Evolutionary conservation across 495 filamentous ascomycete species (phyloP), one percentile per base, ranked within the genome.

Genomic region (Rhypophila decipiens): DNA sequence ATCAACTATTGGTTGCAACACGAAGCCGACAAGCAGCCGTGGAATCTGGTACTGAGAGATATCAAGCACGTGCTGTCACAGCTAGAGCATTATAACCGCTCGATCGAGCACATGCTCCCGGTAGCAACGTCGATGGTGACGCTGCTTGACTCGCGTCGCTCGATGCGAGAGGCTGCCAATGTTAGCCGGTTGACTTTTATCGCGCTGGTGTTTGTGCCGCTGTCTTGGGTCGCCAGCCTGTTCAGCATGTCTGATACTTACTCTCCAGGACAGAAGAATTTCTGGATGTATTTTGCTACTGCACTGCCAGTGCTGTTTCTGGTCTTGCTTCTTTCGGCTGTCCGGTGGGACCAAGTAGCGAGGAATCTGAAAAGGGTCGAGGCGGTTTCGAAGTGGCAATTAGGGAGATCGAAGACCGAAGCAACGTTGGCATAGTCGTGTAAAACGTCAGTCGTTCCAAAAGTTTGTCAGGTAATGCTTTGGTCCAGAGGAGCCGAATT

Each of bases 151-250:
- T 38, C 39, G 24, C 37, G 46, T 11, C 47, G 41, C 47, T 43
- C 17, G 18, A 44, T 50, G 39, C 18, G 42, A 5, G 63, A 68
- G 42, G 50, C 67, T 17, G 49, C 57, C 22, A 62, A 64, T 35
- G 60, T 69, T 20, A 63, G 46, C 13, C 54, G 64, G 18, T 37
- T 70, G 24, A 70, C 68, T 7, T 46, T 55, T 27, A 52, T 69
- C 11, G 63, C 65, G 8, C 47, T 70, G 13, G 37, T 69, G 5
- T 71, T 71, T 40, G 54, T 71, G n/a, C 66, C 65, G 27, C 44
- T 65, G 40, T 58, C 54, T 0, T 69, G 57, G 42, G 60, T 68
- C 3, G 46, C 68, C 4, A 59, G 61, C 29, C 24, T 69, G 9
- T 69, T 69, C 31, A 67, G 63, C 39, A 69, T 71, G 66, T 33